Conservation (phyloP, 1,284 basidiomycete species). For the Sphaerobolus stellatus region DNA sequence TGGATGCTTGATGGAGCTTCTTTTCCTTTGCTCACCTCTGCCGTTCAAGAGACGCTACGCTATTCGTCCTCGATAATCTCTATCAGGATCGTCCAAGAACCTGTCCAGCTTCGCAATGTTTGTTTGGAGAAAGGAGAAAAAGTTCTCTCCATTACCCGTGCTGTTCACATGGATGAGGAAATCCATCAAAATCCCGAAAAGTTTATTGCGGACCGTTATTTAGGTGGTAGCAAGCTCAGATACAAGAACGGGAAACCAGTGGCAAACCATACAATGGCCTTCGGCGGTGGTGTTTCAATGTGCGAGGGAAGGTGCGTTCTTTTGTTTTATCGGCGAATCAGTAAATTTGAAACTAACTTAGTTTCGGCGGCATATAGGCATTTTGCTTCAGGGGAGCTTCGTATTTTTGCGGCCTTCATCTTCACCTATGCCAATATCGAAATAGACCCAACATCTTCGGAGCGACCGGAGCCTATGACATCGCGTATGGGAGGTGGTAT, state of each 20-base stretch:
- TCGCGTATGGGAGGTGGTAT: slow-evolving; percentile 12
- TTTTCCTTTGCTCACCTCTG: slow-evolving; percentile 29
- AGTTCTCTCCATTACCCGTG: slow-evolving; percentile 26
- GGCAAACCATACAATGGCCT: slow-evolving; percentile 24
- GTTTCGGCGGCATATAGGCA: slow-evolving; percentile 3
- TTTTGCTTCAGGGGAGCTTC: slow-evolving; percentile 14
- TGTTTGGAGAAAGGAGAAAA: slow-evolving; percentile 21
- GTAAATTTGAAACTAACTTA: no score
- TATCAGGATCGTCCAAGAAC: slow-evolving; percentile 26
- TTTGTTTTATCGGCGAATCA: no score
- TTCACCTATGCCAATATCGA: slow-evolving; percentile 12
- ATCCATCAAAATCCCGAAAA: slow-evolving; percentile 18
- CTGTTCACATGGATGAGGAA: slow-evolving; percentile 23
- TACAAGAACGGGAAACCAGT: slow-evolving; percentile 21
- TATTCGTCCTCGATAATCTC: slow-evolving; percentile 29
- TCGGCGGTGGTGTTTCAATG: slow-evolving; percentile 25
- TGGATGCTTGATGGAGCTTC: slow-evolving; percentile 11
- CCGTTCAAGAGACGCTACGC: slow-evolving; percentile 35
- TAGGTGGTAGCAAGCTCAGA: slow-evolving; percentile 13
- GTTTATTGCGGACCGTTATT: slow-evolving; percentile 18
- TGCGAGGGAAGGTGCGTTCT: slow-evolving; percentile 24
- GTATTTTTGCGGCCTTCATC: slow-evolving; percentile 11
- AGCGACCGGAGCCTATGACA: slow-evolving; percentile 3
- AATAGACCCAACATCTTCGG: slow-evolving; percentile 6
- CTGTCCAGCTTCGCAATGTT: slow-evolving; percentile 21